These are phyloP conservation scores for Melampsora americana DNA, from an alignment of 1,284 basidiomycete genomes.

Conservation along the genomic window DNA sequence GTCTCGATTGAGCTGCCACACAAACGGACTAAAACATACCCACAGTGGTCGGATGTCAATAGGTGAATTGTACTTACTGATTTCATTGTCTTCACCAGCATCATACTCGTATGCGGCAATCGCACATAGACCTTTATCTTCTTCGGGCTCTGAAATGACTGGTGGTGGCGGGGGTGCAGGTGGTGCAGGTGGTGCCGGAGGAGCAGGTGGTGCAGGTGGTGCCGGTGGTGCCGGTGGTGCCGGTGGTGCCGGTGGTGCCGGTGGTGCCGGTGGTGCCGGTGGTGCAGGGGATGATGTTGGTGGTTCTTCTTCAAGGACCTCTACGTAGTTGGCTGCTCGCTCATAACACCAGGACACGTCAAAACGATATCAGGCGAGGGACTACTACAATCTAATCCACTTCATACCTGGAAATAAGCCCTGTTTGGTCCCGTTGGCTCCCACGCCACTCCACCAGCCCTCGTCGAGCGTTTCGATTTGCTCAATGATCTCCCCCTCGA, in stretches of 20 bases:
- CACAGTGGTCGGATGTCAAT: slow-evolving; percentile 58
- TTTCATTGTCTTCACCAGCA: slow-evolving; percentile 49
- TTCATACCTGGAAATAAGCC: slow-evolving; percentile 72
- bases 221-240: slow-evolving; percentile 15
- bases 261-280: neutral
- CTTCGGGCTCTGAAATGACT: slow-evolving; percentile 44
- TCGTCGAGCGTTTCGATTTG: slow-evolving; percentile 69
- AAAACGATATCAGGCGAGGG: neutral
- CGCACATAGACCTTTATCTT: slow-evolving; percentile 45
- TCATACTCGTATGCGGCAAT: slow-evolving; percentile 54
- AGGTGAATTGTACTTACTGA: slow-evolving; percentile 54
- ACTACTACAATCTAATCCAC: slow-evolving; percentile 2
- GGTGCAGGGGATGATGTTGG: too few relatives aligned
- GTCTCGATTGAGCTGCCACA: slow-evolving; percentile 64
- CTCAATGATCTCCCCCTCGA: slow-evolving; percentile 75
- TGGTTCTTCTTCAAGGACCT: slow-evolving; percentile 61
- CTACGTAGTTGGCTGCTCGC: slow-evolving; percentile 72
- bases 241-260: slow-evolving; percentile 9
- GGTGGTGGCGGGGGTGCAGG: slow-evolving; percentile 79
- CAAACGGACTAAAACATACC: slow-evolving; percentile 74
- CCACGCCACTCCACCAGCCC: slow-evolving; percentile 72
- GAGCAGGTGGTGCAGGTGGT: slow-evolving; percentile 60
- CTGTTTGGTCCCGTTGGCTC: slow-evolving; percentile 61
- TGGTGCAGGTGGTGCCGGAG: slow-evolving; percentile 68
- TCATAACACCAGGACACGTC: neutral